phyloP scores from a whole-genome alignment of 2,329 filamentous ascomycete genomes.

The Graphiopsis chlorocephala region DNA sequence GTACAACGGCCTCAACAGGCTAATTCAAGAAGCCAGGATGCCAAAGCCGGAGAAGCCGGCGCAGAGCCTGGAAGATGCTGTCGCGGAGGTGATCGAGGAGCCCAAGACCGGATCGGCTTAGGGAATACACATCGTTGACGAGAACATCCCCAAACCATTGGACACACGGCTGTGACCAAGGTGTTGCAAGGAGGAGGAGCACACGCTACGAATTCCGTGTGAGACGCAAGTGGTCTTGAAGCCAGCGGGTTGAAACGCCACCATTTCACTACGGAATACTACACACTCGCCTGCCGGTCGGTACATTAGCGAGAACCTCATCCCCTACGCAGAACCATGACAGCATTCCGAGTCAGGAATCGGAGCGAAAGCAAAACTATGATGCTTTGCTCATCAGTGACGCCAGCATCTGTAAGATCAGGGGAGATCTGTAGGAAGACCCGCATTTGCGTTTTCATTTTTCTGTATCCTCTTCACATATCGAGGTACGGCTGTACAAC shows the following conservation, averaged over 20 bases:
- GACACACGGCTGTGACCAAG: no score
- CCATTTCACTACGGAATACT: no score
- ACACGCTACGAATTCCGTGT: no score
- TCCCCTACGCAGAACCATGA: no score
- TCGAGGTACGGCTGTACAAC: neutral
- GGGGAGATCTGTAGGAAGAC: neutral
- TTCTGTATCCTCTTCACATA: neutral
- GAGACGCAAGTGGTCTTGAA: no score
- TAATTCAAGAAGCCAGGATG: conserved; percentile 56
- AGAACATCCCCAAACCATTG: no score
- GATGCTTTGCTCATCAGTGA: neutral
- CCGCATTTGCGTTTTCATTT: neutral
- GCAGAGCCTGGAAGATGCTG: conserved; percentile 39
- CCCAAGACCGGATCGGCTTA: neutral
- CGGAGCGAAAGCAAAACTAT: no score
- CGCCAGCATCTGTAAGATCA: neutral
- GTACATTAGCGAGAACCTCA: no score
- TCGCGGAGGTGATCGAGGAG: conserved; percentile 15
- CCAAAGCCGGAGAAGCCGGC: conserved; percentile 40
- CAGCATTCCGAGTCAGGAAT: neutral
- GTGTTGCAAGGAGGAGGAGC: no score
- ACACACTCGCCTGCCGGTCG: no score
- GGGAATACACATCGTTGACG: no score
- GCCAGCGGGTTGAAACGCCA: no score
- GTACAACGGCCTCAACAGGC: conserved; percentile 60